Percentiles rank a stretch among this genome's conserved stretches.
These are phyloP conservation scores for Anisodus tanguticus DNA, from an alignment of 257 asterid species.

Conservation along the genomic window DNA sequence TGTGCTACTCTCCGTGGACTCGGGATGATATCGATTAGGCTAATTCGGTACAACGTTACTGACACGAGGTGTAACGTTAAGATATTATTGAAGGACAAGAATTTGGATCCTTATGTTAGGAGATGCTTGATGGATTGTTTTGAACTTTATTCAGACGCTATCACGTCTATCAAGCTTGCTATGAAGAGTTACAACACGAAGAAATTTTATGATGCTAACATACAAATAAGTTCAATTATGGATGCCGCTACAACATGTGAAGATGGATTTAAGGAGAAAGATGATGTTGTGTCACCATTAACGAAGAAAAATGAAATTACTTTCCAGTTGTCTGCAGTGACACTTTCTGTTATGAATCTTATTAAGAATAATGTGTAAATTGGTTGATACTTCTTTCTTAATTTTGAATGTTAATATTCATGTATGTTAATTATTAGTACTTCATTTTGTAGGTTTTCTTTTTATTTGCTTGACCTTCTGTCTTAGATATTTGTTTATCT, in stretches of 20 bases:
- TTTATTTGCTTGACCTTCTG: not conserved
- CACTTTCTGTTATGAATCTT: constrained; percentile 50
- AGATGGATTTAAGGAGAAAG: constrained; percentile 58
- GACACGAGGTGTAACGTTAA: constrained; percentile 65
- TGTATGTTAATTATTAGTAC: not conserved
- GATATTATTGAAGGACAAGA: constrained; percentile 42
- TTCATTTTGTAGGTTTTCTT: not conserved
- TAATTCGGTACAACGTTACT: constrained; percentile 63
- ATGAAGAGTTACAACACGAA: constrained; percentile 47
- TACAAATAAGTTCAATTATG: constrained; percentile 53
- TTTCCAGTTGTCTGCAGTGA: constrained; percentile 59
- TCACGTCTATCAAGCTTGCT: constrained; percentile 47
- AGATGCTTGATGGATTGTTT: constrained; percentile 57
- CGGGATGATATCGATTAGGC: constrained; percentile 59
- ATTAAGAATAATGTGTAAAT: constrained; percentile 39
- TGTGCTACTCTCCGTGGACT: constrained; percentile 64
- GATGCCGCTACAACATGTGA: constrained; percentile 68
- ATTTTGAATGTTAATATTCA: not conserved
- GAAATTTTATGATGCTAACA: constrained; percentile 53
- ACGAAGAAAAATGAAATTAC: constrained; percentile 50
- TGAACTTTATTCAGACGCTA: constrained; percentile 61
- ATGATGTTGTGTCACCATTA: constrained; percentile 57
- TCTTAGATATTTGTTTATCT: no score
- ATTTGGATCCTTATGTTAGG: constrained; percentile 37
- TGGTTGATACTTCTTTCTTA: not conserved